Evolutionary conservation across 2,329 filamentous ascomycete genomes (phyloP), one percentile per base, ranked within the genome.

Genomic region (Hypoxylon sp.): DNA sequence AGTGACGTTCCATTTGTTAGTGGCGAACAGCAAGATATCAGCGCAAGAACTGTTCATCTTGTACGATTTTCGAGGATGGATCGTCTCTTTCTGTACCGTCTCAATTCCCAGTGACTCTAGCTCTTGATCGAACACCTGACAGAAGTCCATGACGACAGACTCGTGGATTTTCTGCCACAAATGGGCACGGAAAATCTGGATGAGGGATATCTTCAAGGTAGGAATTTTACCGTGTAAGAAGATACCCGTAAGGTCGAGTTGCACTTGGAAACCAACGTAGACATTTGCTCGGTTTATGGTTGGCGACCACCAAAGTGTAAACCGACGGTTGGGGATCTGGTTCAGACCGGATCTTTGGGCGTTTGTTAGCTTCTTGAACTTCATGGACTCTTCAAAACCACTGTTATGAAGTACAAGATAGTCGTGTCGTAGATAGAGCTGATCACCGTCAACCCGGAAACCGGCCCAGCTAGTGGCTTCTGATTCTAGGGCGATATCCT

Each of bases 21-120:
- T 97, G 37, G 96, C 95, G 76, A 99, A 99, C 8, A 99, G 87
- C 58, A 98, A 85, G 69, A 99, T 97, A 79, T 99, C 96, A 3
- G 96, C 96, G 75, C 96, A 98, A 62, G 95, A 98, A 75, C 94
- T 97, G 85, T 99, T 99, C 96, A 99, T 99, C 88, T 99, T 99
- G 88, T 99, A 99, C 3, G 94, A 97, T 82, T 99, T 99, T 88
- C 96, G 88, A 55, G 96, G 96, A 83, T 99, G 96, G 64, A 99
- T 99, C 0, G 96, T 98, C 82, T 99, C 96, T 81, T 99, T 99
- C 78, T 99, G 96, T 3, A 98, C 96, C 1, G 94, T 96, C 80
- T 99, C 96, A 63, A 99, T 97, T 34, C 94, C 94, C 3, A 99
- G 84, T 30, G 96, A 94, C 79, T 99, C 96, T 45, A 99, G 83